Base-by-base conservation (phyloP, 352 stramenopile species). In the Phytophthora melonis region DNA sequence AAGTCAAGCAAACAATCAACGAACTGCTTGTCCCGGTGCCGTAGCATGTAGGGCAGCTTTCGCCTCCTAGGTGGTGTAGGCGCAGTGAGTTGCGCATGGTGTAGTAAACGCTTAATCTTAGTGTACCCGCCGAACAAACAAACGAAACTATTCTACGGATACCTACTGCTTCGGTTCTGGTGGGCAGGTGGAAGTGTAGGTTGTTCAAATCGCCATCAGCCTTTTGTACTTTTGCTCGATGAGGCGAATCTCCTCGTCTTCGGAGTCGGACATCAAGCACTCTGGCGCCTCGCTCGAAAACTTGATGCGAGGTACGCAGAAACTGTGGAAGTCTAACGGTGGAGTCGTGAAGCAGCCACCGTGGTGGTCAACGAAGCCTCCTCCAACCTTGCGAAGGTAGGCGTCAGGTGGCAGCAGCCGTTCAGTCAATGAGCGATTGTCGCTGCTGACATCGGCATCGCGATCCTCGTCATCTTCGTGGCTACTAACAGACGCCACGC, bases 241-340 rank as follows among this genome's bases (percentile, higher is more conserved):
- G 64, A 84, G 80, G 8, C 83, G 77, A 30, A 93, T 80, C 62
- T 95, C 88, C 49, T 93, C 88, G 27, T 94, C 88, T 49, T 95
- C 88, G 21, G 88, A 93, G 67, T 95, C 88, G 5, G 81, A 90
- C 53, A 78, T 39, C 21, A 54, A 63, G 43, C 66, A 80, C 47
- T 70, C 71, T 0, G 70, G 45, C 18, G 66, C 53, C 32, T 89
- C 82, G 9, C 27, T 63, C 5, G 78, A 68, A 75, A 89, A 92
- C 52, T 91, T 91, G 65, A 94, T 94, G 34, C 83, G 87, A 52
- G 88, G 88, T n/a, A 94, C 87, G 39, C 82, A 93, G 23, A 94
- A 90, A 66, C 82, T 91, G 59, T 91, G 82, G 30, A 92, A 74
- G 71, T 90, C 83, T 13, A 78, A 54, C 49, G 83, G 66, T 30